phyloP scores from a whole-genome alignment of 108 stramenopile genomes.

The Epithemia pelagica region DNA sequence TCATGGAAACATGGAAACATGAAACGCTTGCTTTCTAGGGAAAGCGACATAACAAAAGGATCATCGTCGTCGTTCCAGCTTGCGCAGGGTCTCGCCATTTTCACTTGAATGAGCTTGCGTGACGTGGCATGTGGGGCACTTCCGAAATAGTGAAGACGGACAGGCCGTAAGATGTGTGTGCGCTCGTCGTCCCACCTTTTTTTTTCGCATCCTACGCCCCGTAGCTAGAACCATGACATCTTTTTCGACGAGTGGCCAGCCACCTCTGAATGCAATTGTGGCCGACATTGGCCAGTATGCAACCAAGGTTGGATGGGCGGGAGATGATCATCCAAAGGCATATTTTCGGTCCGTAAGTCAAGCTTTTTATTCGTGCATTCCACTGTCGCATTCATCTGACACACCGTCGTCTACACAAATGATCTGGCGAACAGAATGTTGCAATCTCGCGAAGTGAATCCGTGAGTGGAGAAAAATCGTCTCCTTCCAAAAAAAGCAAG shows the following conservation, averaged over 20 bases:
- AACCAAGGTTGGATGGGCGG: conserved; percentile 92
- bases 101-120: too few species aligned
- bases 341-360: conserved; percentile 68
- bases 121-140: too few species aligned
- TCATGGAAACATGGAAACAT: too few species aligned
- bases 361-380: background rate
- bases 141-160: too few species aligned
- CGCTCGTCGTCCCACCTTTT: too few species aligned
- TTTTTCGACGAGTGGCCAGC: background rate
- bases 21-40: too few species aligned
- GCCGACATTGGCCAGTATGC: conserved; percentile 85
- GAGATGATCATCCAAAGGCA: conserved; percentile 83
- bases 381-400: background rate
- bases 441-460: conserved; percentile 29
- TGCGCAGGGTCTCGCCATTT: too few species aligned
- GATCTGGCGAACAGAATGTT: conserved; percentile 41
- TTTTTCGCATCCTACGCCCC: too few species aligned
- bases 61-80: too few species aligned
- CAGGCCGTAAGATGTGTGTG: too few species aligned
- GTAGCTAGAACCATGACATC: background rate
- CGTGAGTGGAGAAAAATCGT: background rate
- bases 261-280: conserved; percentile 44
- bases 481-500: background rate
- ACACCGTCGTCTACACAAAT: background rate
- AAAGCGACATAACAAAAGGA: too few species aligned